These are phyloP conservation scores for Gloeophyllum trabeum DNA, from an alignment of 768 basidiomycete species.

Conservation along the genomic window DNA sequence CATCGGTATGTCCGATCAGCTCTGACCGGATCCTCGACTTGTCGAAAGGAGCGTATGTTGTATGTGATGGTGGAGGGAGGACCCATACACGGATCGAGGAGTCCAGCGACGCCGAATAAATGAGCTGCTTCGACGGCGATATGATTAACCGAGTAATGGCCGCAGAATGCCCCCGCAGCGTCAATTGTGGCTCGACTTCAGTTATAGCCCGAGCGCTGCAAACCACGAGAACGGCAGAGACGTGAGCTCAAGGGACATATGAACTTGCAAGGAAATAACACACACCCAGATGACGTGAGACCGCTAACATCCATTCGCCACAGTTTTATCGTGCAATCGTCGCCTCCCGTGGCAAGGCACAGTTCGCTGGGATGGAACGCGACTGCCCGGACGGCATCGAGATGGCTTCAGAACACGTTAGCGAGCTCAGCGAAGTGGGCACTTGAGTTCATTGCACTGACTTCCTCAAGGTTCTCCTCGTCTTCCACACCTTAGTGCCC, in stretches of 20 bases:
- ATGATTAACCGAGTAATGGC: constrained; percentile 82
- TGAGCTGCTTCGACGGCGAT: constrained; percentile 58
- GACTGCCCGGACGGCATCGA: constrained; percentile 86
- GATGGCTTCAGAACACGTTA: constrained; percentile 45
- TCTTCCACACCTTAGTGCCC: constrained; percentile 70
- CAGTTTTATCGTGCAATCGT: constrained; percentile 92
- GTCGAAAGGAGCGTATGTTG: constrained; percentile 89
- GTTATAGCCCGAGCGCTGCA: constrained; percentile 57
- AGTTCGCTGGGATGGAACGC: constrained; percentile 83
- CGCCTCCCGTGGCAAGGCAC: constrained; percentile 85
- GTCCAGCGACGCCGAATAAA: constrained; percentile 92
- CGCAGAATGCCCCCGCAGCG: constrained; percentile 87
- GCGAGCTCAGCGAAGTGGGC: constrained; percentile 3
- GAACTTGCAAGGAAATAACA: constrained; percentile 13
- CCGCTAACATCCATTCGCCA: constrained; percentile 82
- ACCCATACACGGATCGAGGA: constrained; percentile 90
- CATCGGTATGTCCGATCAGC: constrained; percentile 89
- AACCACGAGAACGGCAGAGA: constrained; percentile 7
- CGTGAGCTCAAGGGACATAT: constrained; percentile 5
- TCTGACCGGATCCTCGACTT: constrained; percentile 64
- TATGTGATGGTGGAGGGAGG: constrained; percentile 62
- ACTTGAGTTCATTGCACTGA: constrained; percentile 27
- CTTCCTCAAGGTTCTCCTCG: constrained; percentile 83
- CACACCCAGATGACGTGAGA: constrained; percentile 70
- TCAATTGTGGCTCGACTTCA: constrained; percentile 89